A percentile compares a stretch with the other conserved stretches of the same genome.
Conservation (phyloP, 257 asterid species). For the Eustoma russellianum region DNA sequence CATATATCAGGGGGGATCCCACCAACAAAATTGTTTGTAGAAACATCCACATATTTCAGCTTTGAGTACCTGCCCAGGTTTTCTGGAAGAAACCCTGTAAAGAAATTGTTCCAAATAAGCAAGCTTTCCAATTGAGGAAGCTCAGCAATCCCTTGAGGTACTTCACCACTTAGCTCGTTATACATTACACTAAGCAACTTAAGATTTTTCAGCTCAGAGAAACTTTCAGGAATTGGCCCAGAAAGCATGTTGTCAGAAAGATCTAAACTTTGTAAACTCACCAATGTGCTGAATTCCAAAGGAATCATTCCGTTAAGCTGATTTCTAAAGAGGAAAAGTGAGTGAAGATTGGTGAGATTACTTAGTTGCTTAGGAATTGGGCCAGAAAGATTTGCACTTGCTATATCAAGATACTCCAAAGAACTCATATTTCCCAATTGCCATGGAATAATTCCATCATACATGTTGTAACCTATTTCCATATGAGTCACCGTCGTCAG, state of each 20-base stretch:
- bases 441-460: slow-evolving; percentile 78
- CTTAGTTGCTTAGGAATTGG: slow-evolving; percentile 48
- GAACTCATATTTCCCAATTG: slow-evolving; percentile 72
- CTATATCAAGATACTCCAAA: slow-evolving; percentile 80
- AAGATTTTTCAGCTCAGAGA: slow-evolving; percentile 63
- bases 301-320: slow-evolving; percentile 55
- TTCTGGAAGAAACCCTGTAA: slow-evolving; percentile 67
- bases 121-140: slow-evolving; percentile 75
- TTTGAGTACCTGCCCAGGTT: slow-evolving; percentile 57
- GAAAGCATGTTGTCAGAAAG: slow-evolving; percentile 84
- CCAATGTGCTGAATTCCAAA: slow-evolving; percentile 47
- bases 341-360: slow-evolving; percentile 67
- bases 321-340: slow-evolving; percentile 83
- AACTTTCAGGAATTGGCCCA: slow-evolving; percentile 72
- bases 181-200: slow-evolving; percentile 77
- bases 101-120: slow-evolving; percentile 82
- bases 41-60: slow-evolving; percentile 68
- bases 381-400: slow-evolving; percentile 84
- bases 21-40: slow-evolving; percentile 69
- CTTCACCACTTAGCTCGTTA: slow-evolving; percentile 68
- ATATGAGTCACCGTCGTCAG: slow-evolving; percentile 57
- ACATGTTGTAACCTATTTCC: slow-evolving; percentile 91
- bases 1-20: slow-evolving; percentile 61
- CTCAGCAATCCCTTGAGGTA: slow-evolving; percentile 67
- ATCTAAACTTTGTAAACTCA: slow-evolving; percentile 73